A percentile compares a stretch with the other conserved stretches of the same genome.
phyloP scores from a whole-genome alignment of 305 asterid genomes.

The Fraxinus ornus region DNA sequence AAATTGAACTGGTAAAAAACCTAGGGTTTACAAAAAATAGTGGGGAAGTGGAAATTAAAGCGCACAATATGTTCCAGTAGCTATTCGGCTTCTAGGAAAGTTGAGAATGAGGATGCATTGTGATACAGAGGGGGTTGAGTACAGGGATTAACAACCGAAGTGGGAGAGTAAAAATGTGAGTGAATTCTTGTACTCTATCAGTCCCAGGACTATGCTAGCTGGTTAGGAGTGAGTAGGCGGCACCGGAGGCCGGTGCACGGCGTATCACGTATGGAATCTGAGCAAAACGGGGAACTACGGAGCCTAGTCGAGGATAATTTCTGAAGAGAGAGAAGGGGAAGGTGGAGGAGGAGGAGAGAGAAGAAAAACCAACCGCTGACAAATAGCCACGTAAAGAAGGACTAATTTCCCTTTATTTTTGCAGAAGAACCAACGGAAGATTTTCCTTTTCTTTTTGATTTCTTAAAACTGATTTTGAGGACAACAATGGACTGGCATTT shows the following conservation, averaged over 20 bases:
- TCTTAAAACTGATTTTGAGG: neutral
- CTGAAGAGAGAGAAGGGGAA: conserved; percentile 18
- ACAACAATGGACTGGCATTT: neutral
- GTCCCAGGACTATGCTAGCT: neutral
- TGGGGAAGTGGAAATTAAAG: conserved; percentile 12
- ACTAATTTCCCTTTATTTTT: neutral
- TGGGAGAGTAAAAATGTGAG: conserved; percentile 16
- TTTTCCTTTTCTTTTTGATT: neutral
- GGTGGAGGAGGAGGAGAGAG: conserved; percentile 21
- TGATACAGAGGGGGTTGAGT: conserved; percentile 13
- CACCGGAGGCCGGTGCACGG: conserved; percentile 14
- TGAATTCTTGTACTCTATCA: conserved; percentile 12
- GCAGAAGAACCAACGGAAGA: neutral
- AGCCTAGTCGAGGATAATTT: conserved; percentile 23
- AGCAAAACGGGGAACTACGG: conserved; percentile 26
- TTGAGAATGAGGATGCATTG: conserved; percentile 40
- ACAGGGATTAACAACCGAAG: conserved; percentile 32
- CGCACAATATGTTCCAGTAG: conserved; percentile 12
- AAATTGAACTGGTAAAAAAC: conserved; percentile 4
- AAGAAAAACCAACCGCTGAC: neutral
- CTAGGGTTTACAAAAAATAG: conserved; percentile 22
- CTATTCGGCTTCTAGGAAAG: conserved; percentile 34
- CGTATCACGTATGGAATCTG: conserved; percentile 6
- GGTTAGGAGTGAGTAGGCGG: neutral
- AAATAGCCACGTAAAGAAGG: neutral